Conservation (phyloP, 148 eudicot species). For the Rhododendron kiyosumense region DNA sequence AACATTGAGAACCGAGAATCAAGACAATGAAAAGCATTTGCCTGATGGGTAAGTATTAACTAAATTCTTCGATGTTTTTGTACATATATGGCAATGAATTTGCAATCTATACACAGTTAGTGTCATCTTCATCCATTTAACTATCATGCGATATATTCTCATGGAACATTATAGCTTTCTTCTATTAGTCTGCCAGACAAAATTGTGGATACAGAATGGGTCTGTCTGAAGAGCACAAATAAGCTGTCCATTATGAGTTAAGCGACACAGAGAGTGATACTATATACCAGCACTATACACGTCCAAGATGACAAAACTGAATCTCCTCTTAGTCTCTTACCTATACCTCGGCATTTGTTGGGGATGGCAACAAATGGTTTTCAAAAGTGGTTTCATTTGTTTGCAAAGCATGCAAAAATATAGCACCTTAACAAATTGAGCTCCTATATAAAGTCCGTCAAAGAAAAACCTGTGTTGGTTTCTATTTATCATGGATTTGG, state of each 20-base stretch:
- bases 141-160: not conserved
- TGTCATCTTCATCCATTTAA: not conserved
- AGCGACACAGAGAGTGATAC: not conserved
- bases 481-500: not conserved
- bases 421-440: not conserved
- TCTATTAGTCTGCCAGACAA: not conserved
- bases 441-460: not conserved
- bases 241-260: not conserved
- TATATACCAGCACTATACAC: too few species aligned
- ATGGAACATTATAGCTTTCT: not conserved
- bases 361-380: not conserved
- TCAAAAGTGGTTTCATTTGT: not conserved
- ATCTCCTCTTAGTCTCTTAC: not conserved
- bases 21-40: not conserved
- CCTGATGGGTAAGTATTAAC: not conserved
- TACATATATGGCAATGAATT: not conserved
- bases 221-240: conserved; percentile 5
- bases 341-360: not conserved
- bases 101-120: not conserved
- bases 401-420: not conserved
- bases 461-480: not conserved
- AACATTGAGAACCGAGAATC: not conserved
- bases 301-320: not conserved
- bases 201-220: not conserved
- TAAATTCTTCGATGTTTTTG: not conserved